These are phyloP conservation scores for Alternaria ventricosa DNA, from an alignment of 2,329 filamentous ascomycete species.

Conservation along the genomic window DNA sequence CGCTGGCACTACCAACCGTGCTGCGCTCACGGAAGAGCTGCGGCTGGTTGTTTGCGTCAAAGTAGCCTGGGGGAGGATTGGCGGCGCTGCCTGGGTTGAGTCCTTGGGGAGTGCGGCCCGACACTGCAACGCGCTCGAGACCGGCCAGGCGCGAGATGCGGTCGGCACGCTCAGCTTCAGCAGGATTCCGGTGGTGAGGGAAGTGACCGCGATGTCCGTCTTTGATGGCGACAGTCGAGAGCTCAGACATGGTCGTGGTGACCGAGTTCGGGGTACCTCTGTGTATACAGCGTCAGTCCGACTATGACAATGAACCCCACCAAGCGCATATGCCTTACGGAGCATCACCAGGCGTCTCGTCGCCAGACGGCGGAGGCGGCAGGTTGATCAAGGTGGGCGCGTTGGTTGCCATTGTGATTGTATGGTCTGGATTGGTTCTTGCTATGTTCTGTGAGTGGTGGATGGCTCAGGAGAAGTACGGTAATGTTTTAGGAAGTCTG, in stretches of 20 bases:
- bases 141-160: slow-evolving; percentile 93
- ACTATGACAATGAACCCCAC: slow-evolving; percentile 10
- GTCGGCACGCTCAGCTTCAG: slow-evolving; percentile 91
- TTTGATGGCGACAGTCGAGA: slow-evolving; percentile 95
- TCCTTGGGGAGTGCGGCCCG: slow-evolving; percentile 61
- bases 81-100: slow-evolving; percentile 54
- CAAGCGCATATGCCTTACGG: slow-evolving; percentile 66
- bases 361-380: slow-evolving; percentile 79
- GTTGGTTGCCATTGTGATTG: slow-evolving; percentile 39
- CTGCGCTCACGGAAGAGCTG: slow-evolving; percentile 75
- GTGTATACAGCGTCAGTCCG: slow-evolving; percentile 20
- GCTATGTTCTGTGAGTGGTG: slow-evolving; percentile 3
- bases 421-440: neutral
- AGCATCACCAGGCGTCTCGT: slow-evolving; percentile 86
- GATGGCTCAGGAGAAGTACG: slow-evolving; percentile 12
- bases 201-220: slow-evolving; percentile 89
- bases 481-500: slow-evolving; percentile 3
- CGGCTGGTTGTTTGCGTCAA: slow-evolving; percentile 74
- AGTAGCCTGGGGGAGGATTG: slow-evolving; percentile 67
- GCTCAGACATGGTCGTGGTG: slow-evolving; percentile 86
- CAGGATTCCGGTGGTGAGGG: slow-evolving; percentile 68
- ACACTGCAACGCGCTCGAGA: slow-evolving; percentile 85
- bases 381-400: slow-evolving; percentile 80
- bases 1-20: slow-evolving; percentile 89
- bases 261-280: slow-evolving; percentile 93